A percentile compares a stretch with the other conserved stretches of the same genome.
phyloP scores from a whole-genome alignment of 768 basidiomycete genomes.

The Tylopilus subfusipes region DNA sequence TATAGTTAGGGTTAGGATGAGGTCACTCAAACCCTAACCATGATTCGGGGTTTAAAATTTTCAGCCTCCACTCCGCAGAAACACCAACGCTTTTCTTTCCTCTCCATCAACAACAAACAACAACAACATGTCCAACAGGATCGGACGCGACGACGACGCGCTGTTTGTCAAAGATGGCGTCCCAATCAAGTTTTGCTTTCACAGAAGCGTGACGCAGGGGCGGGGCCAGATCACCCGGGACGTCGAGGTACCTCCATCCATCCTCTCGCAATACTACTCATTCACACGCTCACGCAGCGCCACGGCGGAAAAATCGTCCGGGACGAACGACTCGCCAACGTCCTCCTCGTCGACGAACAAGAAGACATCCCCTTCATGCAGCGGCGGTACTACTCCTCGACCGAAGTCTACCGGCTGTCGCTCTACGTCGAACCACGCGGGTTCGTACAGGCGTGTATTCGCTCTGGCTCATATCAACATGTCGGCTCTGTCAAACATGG shows the following conservation, averaged over 20 bases:
- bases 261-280: no score
- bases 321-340: conserved; percentile 17
- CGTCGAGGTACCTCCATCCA: conserved; percentile 17
- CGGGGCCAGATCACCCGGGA: conserved; percentile 13
- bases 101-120: not conserved
- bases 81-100: not conserved
- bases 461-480: conserved; percentile 14
- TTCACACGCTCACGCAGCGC: conserved; percentile 4
- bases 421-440: conserved; percentile 24
- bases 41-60: conserved; percentile 29
- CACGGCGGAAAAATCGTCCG: conserved; percentile 20
- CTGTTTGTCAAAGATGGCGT: conserved; percentile 24
- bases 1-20: conserved; percentile 12
- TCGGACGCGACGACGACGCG: conserved; percentile 2
- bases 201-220: conserved; percentile 25
- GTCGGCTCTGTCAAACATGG: not conserved
- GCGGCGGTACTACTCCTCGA: conserved; percentile 23
- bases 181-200: conserved; percentile 29
- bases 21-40: conserved; percentile 27
- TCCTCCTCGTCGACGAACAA: conserved; percentile 31
- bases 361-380: conserved; percentile 24
- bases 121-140: conserved; percentile 4
- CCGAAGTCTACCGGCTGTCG: conserved; percentile 10
- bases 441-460: conserved; percentile 27
- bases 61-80: not conserved